phyloP scores from a whole-genome alignment of 257 asterid genomes.

The Cruciata laevipes region DNA sequence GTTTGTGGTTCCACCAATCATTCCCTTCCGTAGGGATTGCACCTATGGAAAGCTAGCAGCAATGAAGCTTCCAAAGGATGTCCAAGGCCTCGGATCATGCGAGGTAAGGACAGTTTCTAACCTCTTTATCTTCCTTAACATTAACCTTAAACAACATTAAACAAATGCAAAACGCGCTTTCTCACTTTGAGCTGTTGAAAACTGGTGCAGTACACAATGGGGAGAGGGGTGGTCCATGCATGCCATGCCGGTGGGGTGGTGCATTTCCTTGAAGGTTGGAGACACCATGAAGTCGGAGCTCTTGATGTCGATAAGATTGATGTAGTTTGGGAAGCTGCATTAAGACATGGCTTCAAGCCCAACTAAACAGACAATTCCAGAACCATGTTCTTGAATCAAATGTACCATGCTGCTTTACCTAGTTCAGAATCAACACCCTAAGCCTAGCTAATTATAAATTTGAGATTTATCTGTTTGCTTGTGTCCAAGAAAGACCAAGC shows the following conservation, averaged over 20 bases:
- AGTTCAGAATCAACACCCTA: not conserved
- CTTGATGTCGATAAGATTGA: slow-evolving; percentile 72
- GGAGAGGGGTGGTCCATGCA: slow-evolving; percentile 89
- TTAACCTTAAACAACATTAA: not conserved
- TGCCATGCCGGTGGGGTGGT: slow-evolving; percentile 95
- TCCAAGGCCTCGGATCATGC: slow-evolving; percentile 73
- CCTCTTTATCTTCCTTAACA: not conserved
- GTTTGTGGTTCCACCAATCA: slow-evolving; percentile 80
- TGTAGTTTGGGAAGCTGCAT: slow-evolving; percentile 86
- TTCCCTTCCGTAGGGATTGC: slow-evolving; percentile 81
- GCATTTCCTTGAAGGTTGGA: slow-evolving; percentile 83
- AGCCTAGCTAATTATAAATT: not conserved
- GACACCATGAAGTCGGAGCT: slow-evolving; percentile 89
- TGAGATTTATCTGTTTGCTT: not conserved
- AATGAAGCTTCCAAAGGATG: slow-evolving; percentile 79
- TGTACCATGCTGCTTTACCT: slow-evolving; percentile 11
- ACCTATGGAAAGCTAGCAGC: slow-evolving; percentile 81
- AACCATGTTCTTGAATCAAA: not conserved
- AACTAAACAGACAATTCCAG: slow-evolving; percentile 11
- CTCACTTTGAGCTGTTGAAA: not conserved
- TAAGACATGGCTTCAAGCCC: slow-evolving; percentile 71
- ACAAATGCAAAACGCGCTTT: not conserved
- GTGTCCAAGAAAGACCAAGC: not conserved
- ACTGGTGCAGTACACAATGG: slow-evolving; percentile 67
- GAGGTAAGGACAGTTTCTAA: slow-evolving; percentile 42